Base-by-base conservation (phyloP, 495 filamentous ascomycete species). In the Aspergillus asperescens region DNA sequence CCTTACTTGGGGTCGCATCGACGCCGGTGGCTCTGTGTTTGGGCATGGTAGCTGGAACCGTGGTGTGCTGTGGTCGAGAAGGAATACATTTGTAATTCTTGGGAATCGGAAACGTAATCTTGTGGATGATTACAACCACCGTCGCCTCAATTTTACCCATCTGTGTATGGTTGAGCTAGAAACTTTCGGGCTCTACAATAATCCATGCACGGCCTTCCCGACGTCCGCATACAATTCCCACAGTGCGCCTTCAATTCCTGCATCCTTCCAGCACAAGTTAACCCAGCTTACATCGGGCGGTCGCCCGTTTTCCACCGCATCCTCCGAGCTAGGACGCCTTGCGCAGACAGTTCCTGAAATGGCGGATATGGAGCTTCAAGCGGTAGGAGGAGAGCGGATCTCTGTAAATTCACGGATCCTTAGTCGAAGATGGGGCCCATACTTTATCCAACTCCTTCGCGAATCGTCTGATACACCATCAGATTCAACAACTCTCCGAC, bases 91-190 rank as follows among this genome's bases (percentile, higher is more conserved):
- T 69, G 89, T 98, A 35, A 89, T 98, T 54, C 77, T 98, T 18
- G 93, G 93, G 19, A 92, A 96, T 65, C 82, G 92, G 24, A 93
- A 90, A 66, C 77, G 93, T 40, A 95, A 86, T 52, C 74, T 97
- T n/a, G 92, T 96, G 0, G 94, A 98, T 53, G 93, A 98, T 62
- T 98, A 98, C 60, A 96, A 96, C 54, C 92, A 98, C 58, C 87
- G 93, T 9, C 84, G 94, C 12, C 95, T 97, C 70, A 98, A 98
- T 64, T 98, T 98, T 67, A 87, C 88, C 8, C 90, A 98, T 63
- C 78, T 97, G 3, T 96, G 92, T 64, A 82, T 96, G 79, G 91
- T 98, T 15, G 93, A 97, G 68, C 73, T 98, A 15, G 93, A 98
- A 66, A 90, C 93, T 0, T 98, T 95, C 72, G 93, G 93, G 0